phyloP scores from a whole-genome alignment of 192 early-diverging fungal species.

The Thamnidium elegans region DNA sequence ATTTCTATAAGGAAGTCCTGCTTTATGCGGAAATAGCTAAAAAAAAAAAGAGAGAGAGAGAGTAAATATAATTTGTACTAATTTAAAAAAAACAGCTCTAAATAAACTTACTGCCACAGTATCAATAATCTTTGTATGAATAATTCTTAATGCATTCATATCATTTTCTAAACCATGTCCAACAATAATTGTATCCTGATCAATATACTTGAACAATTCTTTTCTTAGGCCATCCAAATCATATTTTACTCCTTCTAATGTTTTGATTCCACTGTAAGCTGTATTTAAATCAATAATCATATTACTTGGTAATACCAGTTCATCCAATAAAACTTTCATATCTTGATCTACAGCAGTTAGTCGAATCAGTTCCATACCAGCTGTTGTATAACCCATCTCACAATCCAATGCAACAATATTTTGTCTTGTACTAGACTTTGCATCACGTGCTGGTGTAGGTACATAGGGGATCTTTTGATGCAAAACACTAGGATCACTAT shows the following conservation, averaged over 20 bases:
- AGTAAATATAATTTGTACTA: too few relatives aligned
- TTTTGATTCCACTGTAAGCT: constrained; percentile 52
- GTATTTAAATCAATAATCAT: constrained; percentile 65
- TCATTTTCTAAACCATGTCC: constrained; percentile 56
- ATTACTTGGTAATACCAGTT: constrained; percentile 51
- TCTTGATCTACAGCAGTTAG: constrained; percentile 52
- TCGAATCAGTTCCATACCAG: constrained; percentile 65
- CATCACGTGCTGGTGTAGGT: constrained; percentile 33
- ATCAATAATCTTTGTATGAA: constrained; percentile 42
- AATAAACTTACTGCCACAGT: constrained; percentile 37
- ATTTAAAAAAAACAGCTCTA: not conserved
- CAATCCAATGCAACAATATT: constrained; percentile 63
- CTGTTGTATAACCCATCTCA: constrained; percentile 73
- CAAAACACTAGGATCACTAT: constrained; percentile 38
- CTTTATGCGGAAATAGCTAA: constrained; percentile 51
- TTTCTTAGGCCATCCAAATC: constrained; percentile 43
- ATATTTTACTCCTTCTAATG: constrained; percentile 44
- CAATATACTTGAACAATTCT: constrained; percentile 40
- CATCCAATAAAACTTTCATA: constrained; percentile 54
- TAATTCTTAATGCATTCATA: constrained; percentile 30
- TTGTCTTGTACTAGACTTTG: constrained; percentile 5
- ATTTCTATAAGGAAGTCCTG: constrained; percentile 45
- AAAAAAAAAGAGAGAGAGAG: constrained; percentile 11
- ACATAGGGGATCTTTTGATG: constrained; percentile 43
- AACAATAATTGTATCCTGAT: constrained; percentile 54